phyloP scores from a whole-genome alignment of 805 yeast species.

The Cyberlindnera samutprakarnensis region DNA sequence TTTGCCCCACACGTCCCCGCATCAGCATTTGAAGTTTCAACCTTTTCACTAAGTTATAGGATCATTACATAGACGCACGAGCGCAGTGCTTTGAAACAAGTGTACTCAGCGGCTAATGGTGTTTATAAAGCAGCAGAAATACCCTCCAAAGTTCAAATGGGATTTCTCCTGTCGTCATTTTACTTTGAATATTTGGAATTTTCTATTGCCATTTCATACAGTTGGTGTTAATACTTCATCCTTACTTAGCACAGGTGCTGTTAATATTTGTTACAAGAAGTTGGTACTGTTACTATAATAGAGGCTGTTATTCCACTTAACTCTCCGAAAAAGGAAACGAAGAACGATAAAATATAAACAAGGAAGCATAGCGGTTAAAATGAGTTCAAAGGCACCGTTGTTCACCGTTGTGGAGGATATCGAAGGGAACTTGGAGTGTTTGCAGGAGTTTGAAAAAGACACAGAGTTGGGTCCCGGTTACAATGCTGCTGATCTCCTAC shows the following conservation, averaged over 20 bases:
- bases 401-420: constrained; percentile 11
- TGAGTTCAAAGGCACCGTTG: constrained; percentile 10
- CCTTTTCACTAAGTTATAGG: too few species aligned
- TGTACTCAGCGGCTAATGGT: constrained; percentile 2
- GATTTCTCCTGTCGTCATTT: too few species aligned
- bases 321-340: too few species aligned
- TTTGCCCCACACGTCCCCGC: background rate
- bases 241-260: too few species aligned
- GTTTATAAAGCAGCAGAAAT: background rate
- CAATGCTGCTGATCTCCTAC: constrained; percentile 12
- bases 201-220: too few species aligned
- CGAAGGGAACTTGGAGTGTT: constrained; percentile 5
- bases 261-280: too few species aligned
- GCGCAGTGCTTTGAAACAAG: too few species aligned
- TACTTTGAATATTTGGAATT: too few species aligned
- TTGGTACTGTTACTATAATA: too few species aligned
- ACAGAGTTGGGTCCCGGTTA: constrained; percentile 5
- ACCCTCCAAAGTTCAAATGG: background rate
- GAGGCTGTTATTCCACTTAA: too few species aligned
- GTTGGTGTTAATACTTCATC: too few species aligned
- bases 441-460: constrained; percentile 7
- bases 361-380: constrained; percentile 2
- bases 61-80: too few species aligned
- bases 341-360: background rate
- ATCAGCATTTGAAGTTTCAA: background rate